These are phyloP conservation scores for Prinsepia uniflora DNA, from an alignment of 306 rosid species.

Conservation along the genomic window DNA sequence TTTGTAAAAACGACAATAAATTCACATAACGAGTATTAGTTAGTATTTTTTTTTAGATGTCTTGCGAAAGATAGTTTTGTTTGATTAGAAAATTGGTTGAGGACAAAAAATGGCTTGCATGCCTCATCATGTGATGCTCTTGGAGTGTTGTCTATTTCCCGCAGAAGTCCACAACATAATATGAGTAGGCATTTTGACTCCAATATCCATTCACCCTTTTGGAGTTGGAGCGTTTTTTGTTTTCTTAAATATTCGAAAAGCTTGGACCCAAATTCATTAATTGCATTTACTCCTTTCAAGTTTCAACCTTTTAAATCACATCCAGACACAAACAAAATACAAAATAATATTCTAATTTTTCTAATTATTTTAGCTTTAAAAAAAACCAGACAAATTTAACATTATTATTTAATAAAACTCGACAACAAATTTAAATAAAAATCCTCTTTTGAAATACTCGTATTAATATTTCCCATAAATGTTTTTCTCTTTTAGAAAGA, in stretches of 20 bases:
- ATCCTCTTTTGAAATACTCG: background rate
- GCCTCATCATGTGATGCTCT: background rate
- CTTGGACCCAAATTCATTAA: conserved; percentile 57
- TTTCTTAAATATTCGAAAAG: conserved; percentile 1
- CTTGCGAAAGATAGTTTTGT: too few species aligned
- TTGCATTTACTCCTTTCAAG: conserved; percentile 34
- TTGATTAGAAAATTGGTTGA: background rate
- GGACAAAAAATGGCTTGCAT: background rate
- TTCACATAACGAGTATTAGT: too few species aligned
- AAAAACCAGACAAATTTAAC: too few species aligned
- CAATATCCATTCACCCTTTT: background rate
- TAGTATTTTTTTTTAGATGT: too few species aligned
- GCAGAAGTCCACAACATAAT: background rate
- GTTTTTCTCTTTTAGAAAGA: background rate
- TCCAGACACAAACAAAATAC: conserved; percentile 28
- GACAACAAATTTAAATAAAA: too few species aligned
- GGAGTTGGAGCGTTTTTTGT: background rate
- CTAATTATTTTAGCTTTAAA: too few species aligned
- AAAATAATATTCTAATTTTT: conserved; percentile 7
- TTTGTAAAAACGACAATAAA: too few species aligned
- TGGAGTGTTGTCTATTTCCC: background rate
- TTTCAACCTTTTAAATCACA: conserved; percentile 28
- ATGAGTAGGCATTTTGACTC: background rate
- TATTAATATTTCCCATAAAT: background rate
- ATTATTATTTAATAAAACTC: too few species aligned